Base-by-base conservation (phyloP, 768 basidiomycete genomes). In the Hygrocybe coccinea region DNA sequence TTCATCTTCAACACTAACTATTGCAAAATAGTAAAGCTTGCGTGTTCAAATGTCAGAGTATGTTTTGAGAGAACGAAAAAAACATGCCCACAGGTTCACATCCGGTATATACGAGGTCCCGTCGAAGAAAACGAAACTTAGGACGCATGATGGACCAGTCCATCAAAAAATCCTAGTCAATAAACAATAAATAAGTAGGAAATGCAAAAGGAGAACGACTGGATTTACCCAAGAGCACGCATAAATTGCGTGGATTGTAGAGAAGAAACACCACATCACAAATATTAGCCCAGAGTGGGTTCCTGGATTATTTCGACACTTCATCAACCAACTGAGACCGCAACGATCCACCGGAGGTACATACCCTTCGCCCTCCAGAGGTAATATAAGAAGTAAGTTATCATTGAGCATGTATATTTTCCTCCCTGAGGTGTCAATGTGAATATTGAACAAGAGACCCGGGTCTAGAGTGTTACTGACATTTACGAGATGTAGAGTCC, bases 121-220 rank as follows among this genome's bases (percentile, higher is more conserved):
- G 69, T 14, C 97, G 83, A 2, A 98, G 77, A 37, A 90, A 72
- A 17, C 72, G 79, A 59, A 87, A 75, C 57, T 62, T 73, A 8
- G 76, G 73, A 55, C 74, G 83, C 43, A 92, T 73, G 43, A 98
- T 65, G 1, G 89, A 91, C 95, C 95, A 97, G 68, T 98, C 95
- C 83, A 95, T 89, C 10, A 86, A 65, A 33, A 92, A 68, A 62
- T 97, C 93, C 92, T 91, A 59, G 1, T 49, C 29, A 34, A 49
- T 12, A 19, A 21, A 12, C 50, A 45, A 24, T 15, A 36, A 45
- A 43, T 48, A 25, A 14, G 15, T 4, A 11, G 29, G n/a, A 12
- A 22, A 2, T 37, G 24, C n/a, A 52, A 22, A 9, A 43, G n/a
- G n/a, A n/a, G n/a, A 3, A 24, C 55, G 15, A 5, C 9, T 17